Evolutionary conservation across 805 yeast genomes (phyloP).

Genomic region (Phaffomyces antillensis): DNA sequence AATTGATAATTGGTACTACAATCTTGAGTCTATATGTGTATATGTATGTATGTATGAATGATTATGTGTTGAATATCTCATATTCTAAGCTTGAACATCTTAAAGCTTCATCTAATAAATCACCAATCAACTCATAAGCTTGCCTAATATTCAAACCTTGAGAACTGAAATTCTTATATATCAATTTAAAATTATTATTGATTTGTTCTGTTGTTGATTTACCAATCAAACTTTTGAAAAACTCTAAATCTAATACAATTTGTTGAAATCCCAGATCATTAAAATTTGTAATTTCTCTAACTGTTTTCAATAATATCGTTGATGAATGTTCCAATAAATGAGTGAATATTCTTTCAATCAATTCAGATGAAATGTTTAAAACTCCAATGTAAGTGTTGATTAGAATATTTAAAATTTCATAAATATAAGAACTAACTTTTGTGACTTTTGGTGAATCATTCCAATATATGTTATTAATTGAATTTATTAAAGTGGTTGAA

Average conservation of each 20-base stretch:
- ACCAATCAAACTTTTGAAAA: conserved; percentile 31
- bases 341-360: conserved; percentile 38
- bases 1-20: too few relatives aligned
- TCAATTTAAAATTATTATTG: conserved; percentile 15
- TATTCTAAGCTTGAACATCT: conserved; percentile 17
- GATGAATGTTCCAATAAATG: conserved; percentile 36
- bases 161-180: conserved; percentile 14
- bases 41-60: too few relatives aligned
- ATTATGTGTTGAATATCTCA: conserved; percentile 15
- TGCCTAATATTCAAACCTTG: conserved; percentile 6
- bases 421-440: conserved; percentile 38
- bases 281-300: conserved; percentile 37
- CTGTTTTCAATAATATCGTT: conserved; percentile 29
- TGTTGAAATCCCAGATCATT: conserved; percentile 44
- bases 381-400: conserved; percentile 48
- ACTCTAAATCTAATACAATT: conserved; percentile 46
- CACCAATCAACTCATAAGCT: conserved; percentile 10
- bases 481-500: conserved; percentile 33
- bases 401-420: conserved; percentile 40
- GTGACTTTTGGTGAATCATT: conserved; percentile 25
- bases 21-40: too few relatives aligned
- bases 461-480: conserved; percentile 39
- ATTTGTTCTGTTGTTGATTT: conserved; percentile 10
- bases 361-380: conserved; percentile 37
- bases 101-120: conserved; percentile 12